These are phyloP conservation scores for Suhomyces prunicola DNA, from an alignment of 805 yeast genomes.

Conservation along the genomic window DNA sequence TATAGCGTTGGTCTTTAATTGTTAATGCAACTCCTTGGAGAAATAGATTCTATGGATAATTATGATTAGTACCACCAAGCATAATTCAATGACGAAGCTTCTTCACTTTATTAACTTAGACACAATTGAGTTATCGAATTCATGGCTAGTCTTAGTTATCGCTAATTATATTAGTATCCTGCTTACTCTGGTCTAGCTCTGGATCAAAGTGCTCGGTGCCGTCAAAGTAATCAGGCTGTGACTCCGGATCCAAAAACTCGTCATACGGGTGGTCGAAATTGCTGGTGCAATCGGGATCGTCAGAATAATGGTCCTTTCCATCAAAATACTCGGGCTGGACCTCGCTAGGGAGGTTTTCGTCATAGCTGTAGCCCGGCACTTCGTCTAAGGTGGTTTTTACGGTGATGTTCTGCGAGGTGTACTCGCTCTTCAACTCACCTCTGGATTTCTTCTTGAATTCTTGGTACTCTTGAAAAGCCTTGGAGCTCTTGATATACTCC, in stretches of 20 bases:
- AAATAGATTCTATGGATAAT: too few species aligned
- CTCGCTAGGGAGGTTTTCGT: constrained; percentile 24
- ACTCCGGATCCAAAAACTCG: constrained; percentile 25
- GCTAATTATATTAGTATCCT: too few species aligned
- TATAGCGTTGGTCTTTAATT: too few species aligned
- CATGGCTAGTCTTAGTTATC: too few species aligned
- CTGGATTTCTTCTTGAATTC: constrained; percentile 10
- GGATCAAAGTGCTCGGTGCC: constrained; percentile 10
- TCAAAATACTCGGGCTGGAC: constrained; percentile 38
- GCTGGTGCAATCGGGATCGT: constrained; percentile 30
- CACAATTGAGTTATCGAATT: too few species aligned
- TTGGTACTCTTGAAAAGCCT: constrained; percentile 9
- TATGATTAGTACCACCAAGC: too few species aligned
- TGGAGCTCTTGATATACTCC: constrained; percentile 12
- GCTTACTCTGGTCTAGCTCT: constrained; percentile 2
- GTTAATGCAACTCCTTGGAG: too few species aligned
- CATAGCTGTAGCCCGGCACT: constrained; percentile 2
- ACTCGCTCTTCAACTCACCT: background rate
- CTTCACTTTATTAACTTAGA: too few species aligned
- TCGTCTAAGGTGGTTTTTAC: background rate
- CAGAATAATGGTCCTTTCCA: constrained; percentile 25
- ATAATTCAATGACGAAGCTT: too few species aligned
- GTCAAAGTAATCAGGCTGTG: constrained; percentile 21
- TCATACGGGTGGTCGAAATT: constrained; percentile 37
- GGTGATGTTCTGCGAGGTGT: background rate